phyloP scores from a whole-genome alignment of 2,329 filamentous ascomycete genomes.

The Colletotrichum theobromicola region DNA sequence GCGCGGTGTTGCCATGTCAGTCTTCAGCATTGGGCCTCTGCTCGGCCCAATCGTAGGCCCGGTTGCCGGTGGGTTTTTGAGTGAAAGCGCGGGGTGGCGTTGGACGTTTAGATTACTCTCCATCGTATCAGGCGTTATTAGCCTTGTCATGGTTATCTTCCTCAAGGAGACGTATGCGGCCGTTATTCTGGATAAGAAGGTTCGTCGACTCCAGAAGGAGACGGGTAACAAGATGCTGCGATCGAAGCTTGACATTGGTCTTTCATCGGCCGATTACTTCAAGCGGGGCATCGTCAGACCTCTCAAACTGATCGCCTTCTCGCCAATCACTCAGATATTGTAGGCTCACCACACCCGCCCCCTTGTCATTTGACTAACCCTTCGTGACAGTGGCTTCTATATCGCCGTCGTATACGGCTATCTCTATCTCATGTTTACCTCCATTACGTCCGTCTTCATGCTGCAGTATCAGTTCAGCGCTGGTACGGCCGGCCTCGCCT shows the following conservation, averaged over 20 bases:
- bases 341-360: neutral
- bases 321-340: constrained; percentile 47
- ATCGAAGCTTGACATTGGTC: constrained; percentile 55
- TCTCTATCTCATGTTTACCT: constrained; percentile 57
- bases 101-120: constrained; percentile 56
- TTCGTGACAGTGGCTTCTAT: constrained; percentile 26
- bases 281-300: constrained; percentile 51
- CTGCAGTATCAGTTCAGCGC: constrained; percentile 39
- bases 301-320: constrained; percentile 52
- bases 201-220: constrained; percentile 46
- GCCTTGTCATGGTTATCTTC: constrained; percentile 41
- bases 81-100: constrained; percentile 48
- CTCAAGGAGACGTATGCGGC: constrained; percentile 55
- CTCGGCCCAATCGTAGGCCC: constrained; percentile 54
- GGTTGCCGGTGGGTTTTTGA: constrained; percentile 48
- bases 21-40: constrained; percentile 47
- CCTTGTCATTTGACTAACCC: constrained; percentile 26
- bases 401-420: constrained; percentile 53
- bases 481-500: constrained; percentile 22
- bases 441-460: constrained; percentile 52
- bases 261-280: constrained; percentile 45
- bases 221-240: constrained; percentile 60
- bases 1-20: constrained; percentile 61
- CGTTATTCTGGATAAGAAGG: constrained; percentile 49
- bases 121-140: constrained; percentile 41